Conservation (phyloP, 345 rosid species). For the Syzygium jambos region DNA sequence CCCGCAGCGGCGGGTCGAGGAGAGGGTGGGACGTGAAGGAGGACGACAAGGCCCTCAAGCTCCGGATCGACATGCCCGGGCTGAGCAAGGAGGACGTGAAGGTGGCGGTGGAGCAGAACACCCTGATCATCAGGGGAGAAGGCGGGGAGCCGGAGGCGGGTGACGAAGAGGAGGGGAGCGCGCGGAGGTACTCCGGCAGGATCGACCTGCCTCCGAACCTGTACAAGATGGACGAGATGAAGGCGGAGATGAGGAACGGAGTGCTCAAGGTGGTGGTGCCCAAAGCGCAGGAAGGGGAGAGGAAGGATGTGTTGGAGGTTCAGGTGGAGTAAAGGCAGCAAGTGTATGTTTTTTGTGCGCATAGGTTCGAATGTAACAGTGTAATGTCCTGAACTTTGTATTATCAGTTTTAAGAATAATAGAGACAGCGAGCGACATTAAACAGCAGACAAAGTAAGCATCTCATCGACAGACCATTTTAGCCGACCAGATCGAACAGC, state of each 20-base stretch:
- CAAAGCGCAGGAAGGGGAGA: slow-evolving; percentile 50
- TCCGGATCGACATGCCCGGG: slow-evolving; percentile 37
- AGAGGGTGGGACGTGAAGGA: slow-evolving; percentile 51
- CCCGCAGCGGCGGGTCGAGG: not conserved
- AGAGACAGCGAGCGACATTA: not conserved
- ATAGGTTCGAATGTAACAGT: not conserved
- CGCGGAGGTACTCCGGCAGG: slow-evolving; percentile 36
- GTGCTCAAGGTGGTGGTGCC: slow-evolving; percentile 66
- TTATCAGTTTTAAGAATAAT: not conserved
- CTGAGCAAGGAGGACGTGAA: slow-evolving; percentile 28
- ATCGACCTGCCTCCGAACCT: slow-evolving; percentile 24
- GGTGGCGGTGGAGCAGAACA: slow-evolving; percentile 40
- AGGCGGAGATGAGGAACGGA: slow-evolving; percentile 88
- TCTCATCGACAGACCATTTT: not conserved
- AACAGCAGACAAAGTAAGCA: not conserved
- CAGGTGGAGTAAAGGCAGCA: slow-evolving; percentile 16
- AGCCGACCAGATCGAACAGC: not conserved
- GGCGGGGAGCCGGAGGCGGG: slow-evolving; percentile 21
- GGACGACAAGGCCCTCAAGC: slow-evolving; percentile 11
- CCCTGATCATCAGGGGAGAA: slow-evolving; percentile 52
- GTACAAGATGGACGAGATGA: slow-evolving; percentile 36
- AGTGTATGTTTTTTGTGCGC: not conserved
- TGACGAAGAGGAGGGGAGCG: slow-evolving; percentile 31
- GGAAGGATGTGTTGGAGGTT: slow-evolving; percentile 36
- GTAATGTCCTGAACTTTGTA: not conserved